Conservation (phyloP, 2,329 filamentous ascomycete species). For the Hypoxylon rubiginosum region DNA sequence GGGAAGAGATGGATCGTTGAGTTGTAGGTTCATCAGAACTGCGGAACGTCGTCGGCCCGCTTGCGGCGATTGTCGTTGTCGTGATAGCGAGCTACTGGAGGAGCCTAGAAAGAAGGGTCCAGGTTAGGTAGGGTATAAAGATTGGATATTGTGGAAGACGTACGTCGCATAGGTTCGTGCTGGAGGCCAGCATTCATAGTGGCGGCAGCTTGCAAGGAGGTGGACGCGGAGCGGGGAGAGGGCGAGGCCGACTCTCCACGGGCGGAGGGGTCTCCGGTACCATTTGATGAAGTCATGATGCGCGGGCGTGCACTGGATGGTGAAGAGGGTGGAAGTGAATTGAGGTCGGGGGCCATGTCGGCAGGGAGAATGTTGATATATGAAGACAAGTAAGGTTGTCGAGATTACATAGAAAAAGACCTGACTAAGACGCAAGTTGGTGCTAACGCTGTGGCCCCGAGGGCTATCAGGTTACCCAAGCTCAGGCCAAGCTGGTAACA, state of each 20-base stretch:
- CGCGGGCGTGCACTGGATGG: conserved; percentile 53
- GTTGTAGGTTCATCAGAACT: conserved; percentile 79
- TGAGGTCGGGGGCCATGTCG: conserved; percentile 68
- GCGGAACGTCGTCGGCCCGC: conserved; percentile 73
- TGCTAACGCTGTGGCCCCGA: background rate
- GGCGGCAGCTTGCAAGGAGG: conserved; percentile 81
- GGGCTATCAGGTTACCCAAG: conserved; percentile 1
- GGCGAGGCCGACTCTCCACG: conserved; percentile 68
- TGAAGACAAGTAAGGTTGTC: conserved; percentile 8
- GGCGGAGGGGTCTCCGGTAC: conserved; percentile 47
- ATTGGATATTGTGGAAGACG: conserved; percentile 41
- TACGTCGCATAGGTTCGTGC: conserved; percentile 72
- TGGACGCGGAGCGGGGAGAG: conserved; percentile 74
- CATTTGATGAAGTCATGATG: conserved; percentile 54
- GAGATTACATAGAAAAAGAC: conserved; percentile 18
- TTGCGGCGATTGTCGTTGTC: conserved; percentile 61
- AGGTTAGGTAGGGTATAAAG: conserved; percentile 16
- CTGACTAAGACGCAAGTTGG: background rate
- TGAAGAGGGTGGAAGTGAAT: conserved; percentile 67
- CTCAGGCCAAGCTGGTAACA: background rate
- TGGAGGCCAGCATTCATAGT: conserved; percentile 83
- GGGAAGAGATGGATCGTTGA: conserved; percentile 78
- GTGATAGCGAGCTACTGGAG: conserved; percentile 66
- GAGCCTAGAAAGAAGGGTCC: conserved; percentile 55
- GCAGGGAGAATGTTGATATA: conserved; percentile 12